Percentiles rank a stretch among this genome's conserved stretches.
These are phyloP conservation scores for Microstroma glucosiphilum DNA, from an alignment of 1,284 basidiomycete species.

Conservation along the genomic window DNA sequence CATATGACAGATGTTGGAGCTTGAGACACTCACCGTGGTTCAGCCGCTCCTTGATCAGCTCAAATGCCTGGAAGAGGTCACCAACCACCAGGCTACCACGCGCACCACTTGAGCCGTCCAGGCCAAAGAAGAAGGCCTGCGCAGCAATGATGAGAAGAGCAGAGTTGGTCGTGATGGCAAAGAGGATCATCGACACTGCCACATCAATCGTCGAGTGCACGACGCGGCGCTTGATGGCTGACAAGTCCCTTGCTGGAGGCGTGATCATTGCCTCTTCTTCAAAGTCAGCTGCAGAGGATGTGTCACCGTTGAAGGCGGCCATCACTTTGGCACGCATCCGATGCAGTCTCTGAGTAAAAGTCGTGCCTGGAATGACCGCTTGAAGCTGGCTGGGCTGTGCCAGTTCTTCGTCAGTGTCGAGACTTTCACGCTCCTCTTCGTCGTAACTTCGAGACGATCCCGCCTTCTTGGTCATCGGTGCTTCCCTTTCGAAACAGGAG, in stretches of 20 bases:
- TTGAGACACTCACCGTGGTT: not conserved
- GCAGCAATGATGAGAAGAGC: constrained; percentile 60
- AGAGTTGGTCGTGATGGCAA: constrained; percentile 71
- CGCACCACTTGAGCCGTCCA: constrained; percentile 7
- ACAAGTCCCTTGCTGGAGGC: constrained; percentile 14
- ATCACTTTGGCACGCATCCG: not conserved
- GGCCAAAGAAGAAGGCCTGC: constrained; percentile 51
- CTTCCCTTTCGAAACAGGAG: constrained; percentile 33
- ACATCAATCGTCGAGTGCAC: constrained; percentile 48
- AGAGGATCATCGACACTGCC: constrained; percentile 42
- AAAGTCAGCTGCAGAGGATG: constrained; percentile 3
- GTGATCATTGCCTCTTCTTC: constrained; percentile 12
- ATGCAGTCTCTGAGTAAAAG: too few relatives aligned
- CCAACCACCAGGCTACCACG: constrained; percentile 26
- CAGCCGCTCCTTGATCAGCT: constrained; percentile 24
- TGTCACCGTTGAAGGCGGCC: constrained; percentile 8
- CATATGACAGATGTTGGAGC: not conserved
- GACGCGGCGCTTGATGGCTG: constrained; percentile 31
- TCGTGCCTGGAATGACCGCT: not conserved
- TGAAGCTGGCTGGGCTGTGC: not conserved
- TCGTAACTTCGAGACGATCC: not conserved
- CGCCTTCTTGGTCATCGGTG: constrained; percentile 1
- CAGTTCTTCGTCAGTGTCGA: not conserved
- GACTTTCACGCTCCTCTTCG: not conserved
- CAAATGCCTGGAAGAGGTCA: constrained; percentile 41